Conservation (phyloP, 805 yeast species). For the Helenozyma rhizophorensis region DNA sequence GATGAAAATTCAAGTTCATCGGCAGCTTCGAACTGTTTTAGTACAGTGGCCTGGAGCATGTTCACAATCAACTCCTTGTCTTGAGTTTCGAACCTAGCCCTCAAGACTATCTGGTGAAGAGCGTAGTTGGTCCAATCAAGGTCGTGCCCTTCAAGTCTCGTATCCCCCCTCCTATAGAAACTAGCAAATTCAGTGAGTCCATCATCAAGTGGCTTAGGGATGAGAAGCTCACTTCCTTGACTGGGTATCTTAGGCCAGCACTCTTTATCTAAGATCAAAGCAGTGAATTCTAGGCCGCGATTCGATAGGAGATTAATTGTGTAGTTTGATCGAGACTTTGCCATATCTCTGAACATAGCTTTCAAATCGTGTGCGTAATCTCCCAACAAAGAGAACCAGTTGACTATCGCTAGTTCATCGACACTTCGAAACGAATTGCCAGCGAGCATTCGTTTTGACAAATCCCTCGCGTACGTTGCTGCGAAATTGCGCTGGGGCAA, state of each 20-base stretch:
- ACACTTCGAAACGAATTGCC: constrained; percentile 16
- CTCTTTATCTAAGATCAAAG: constrained; percentile 30
- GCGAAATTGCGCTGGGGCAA: constrained; percentile 32
- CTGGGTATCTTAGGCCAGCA: constrained; percentile 40
- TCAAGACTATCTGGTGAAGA: constrained; percentile 38
- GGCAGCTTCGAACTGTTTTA: constrained; percentile 32
- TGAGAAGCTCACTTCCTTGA: constrained; percentile 13
- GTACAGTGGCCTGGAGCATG: constrained; percentile 40
- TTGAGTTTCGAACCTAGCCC: constrained; percentile 26
- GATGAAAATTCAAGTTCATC: constrained; percentile 18
- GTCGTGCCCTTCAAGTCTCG: constrained; percentile 19
- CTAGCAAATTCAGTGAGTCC: constrained; percentile 19
- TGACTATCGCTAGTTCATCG: constrained; percentile 22
- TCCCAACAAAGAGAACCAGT: constrained; percentile 18
- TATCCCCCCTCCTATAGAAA: constrained; percentile 17
- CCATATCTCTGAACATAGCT: constrained; percentile 33
- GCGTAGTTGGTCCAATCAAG: constrained; percentile 41
- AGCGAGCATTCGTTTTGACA: constrained; percentile 34
- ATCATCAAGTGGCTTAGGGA: constrained; percentile 21
- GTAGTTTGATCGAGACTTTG: constrained; percentile 15
- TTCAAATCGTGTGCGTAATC: constrained; percentile 25
- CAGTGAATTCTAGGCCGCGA: constrained; percentile 22
- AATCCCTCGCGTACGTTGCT: constrained; percentile 26
- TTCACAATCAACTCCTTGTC: constrained; percentile 34
- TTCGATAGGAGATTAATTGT: too few relatives aligned